Evolutionary conservation across 2,329 filamentous ascomycete genomes (phyloP).

Genomic region (Cordyceps farinosa): DNA sequence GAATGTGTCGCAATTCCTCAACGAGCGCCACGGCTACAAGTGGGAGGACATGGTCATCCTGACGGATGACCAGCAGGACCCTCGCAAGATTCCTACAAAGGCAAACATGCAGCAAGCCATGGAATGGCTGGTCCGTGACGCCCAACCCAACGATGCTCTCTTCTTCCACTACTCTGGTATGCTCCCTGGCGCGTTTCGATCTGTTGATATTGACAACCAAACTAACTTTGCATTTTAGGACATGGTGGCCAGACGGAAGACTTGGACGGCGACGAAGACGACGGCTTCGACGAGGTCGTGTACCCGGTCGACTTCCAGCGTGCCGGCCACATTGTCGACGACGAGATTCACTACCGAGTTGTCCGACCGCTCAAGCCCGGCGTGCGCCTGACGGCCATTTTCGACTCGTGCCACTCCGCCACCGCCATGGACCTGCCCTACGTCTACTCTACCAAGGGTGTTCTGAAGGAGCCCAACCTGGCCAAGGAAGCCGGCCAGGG

Average conservation of each 20-base stretch:
- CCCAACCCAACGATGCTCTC: slow-evolving; percentile 69
- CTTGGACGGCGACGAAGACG: slow-evolving; percentile 70
- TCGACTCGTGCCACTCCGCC: slow-evolving; percentile 77
- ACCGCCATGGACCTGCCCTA: slow-evolving; percentile 75
- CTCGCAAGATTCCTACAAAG: slow-evolving; percentile 69
- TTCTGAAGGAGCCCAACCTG: slow-evolving; percentile 77
- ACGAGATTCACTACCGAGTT: slow-evolving; percentile 74
- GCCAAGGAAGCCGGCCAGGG: slow-evolving; percentile 75
- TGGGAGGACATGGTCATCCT: slow-evolving; percentile 76
- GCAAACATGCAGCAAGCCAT: slow-evolving; percentile 71
- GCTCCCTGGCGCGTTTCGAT: slow-evolving; percentile 11
- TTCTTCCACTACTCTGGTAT: slow-evolving; percentile 73
- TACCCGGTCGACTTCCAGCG: slow-evolving; percentile 71
- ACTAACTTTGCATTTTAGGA: slow-evolving; percentile 39
- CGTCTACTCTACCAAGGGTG: slow-evolving; percentile 75
- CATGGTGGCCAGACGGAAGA: slow-evolving; percentile 75
- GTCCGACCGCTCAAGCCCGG: slow-evolving; percentile 75
- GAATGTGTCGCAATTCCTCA: slow-evolving; percentile 70
- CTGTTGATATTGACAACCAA: background rate
- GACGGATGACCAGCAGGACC: slow-evolving; percentile 70
- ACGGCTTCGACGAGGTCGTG: slow-evolving; percentile 75
- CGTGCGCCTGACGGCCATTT: slow-evolving; percentile 79
- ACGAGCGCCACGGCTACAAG: slow-evolving; percentile 66
- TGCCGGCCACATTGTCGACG: slow-evolving; percentile 72
- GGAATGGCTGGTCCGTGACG: slow-evolving; percentile 70